Evolutionary conservation across 2,329 filamentous ascomycete genomes (phyloP).

Genomic region (Claviceps cyperi): DNA sequence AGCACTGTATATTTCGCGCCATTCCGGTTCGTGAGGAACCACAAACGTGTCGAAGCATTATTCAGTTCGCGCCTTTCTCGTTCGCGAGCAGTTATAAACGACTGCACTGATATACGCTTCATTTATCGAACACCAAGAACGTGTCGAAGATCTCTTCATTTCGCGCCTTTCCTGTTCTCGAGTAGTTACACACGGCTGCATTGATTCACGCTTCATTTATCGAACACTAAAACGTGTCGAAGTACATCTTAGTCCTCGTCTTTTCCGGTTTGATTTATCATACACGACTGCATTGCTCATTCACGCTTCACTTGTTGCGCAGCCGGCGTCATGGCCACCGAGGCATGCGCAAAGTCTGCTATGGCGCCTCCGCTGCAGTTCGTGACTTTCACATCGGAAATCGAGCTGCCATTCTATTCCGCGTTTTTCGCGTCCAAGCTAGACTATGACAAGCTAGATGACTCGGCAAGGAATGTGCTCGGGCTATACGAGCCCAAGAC

Average conservation of each 20-base stretch:
- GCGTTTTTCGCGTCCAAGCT: conserved; percentile 88
- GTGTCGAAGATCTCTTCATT: neutral
- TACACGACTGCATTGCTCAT: neutral
- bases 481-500: conserved; percentile 79
- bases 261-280: neutral
- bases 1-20: neutral
- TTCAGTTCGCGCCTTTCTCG: neutral
- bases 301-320: neutral
- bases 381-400: conserved; percentile 82
- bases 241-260: neutral
- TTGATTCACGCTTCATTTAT: neutral
- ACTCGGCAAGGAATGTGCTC: conserved; percentile 73
- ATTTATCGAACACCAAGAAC: no score
- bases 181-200: neutral
- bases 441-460: conserved; percentile 92
- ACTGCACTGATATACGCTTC: neutral
- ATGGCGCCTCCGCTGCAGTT: conserved; percentile 49
- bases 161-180: neutral
- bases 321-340: neutral
- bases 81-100: neutral
- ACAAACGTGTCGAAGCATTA: neutral
- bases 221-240: neutral
- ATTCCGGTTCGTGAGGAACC: neutral
- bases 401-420: conserved; percentile 90
- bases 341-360: conserved; percentile 13